Conservation (phyloP, 2,329 filamentous ascomycete species). For the Aspergillus neoniger region DNA sequence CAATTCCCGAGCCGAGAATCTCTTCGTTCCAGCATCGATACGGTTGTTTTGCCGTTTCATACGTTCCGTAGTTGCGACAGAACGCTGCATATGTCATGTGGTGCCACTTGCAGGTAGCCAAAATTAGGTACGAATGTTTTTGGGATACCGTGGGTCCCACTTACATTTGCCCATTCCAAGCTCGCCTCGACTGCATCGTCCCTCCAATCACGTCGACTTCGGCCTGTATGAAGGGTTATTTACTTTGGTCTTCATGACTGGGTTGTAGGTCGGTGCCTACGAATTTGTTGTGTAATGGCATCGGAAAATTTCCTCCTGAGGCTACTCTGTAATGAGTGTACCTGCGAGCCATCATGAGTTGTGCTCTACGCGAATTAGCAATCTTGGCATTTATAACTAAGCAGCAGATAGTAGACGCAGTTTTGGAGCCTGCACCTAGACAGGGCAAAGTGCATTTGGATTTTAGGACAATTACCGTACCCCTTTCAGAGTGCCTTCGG, state of each 20-base stretch:
- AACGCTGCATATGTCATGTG: constrained; percentile 18
- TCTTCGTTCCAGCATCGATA: constrained; percentile 21
- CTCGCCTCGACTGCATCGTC: constrained; percentile 12
- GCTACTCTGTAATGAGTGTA: background rate
- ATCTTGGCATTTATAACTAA: background rate
- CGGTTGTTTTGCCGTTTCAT: background rate
- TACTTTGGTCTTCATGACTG: background rate
- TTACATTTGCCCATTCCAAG: constrained; percentile 14
- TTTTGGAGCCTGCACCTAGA: too few species aligned
- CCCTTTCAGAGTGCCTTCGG: constrained; percentile 8
- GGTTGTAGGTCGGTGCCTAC: constrained; percentile 7
- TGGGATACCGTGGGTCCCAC: background rate
- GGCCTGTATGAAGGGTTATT: background rate
- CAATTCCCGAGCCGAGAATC: constrained; percentile 6
- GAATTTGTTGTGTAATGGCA: constrained; percentile 1
- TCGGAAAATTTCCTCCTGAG: constrained; percentile 6
- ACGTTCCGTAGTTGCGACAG: constrained; percentile 19
- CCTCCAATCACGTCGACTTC: constrained; percentile 9
- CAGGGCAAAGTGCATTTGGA: background rate
- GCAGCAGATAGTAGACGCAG: background rate
- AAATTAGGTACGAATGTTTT: background rate
- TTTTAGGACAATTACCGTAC: constrained; percentile 6
- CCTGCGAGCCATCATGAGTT: background rate
- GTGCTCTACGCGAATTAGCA: constrained; percentile 9
- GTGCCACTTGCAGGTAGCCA: constrained; percentile 15